These are phyloP conservation scores for Lignosus rhinocerotis DNA, from an alignment of 1,284 basidiomycete species.

Conservation along the genomic window DNA sequence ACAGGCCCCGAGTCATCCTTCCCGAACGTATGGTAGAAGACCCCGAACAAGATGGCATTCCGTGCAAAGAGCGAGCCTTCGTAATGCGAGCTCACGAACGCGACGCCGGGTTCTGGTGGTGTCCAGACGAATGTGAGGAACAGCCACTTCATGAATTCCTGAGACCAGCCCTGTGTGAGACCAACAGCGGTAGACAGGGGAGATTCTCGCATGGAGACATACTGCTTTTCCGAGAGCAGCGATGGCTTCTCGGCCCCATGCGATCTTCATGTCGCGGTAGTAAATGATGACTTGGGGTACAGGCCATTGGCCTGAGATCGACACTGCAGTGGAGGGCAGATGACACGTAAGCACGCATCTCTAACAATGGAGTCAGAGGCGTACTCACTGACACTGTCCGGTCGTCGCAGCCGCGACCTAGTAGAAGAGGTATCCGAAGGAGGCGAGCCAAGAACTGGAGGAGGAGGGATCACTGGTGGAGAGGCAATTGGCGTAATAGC, in stretches of 20 bases:
- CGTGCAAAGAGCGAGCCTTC: constrained; percentile 7
- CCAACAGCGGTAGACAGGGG: background rate
- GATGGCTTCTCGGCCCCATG: constrained; percentile 13
- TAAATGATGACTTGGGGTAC: constrained; percentile 14
- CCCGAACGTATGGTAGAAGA: constrained; percentile 10
- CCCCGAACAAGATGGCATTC: constrained; percentile 6
- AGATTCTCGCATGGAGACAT: background rate
- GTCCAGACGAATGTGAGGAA: constrained; percentile 9
- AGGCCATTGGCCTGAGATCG: constrained; percentile 6
- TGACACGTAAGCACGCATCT: background rate
- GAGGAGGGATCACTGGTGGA: background rate
- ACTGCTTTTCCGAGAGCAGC: constrained; percentile 7
- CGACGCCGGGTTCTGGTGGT: constrained; percentile 1
- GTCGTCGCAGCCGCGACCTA: background rate
- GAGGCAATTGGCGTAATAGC: background rate
- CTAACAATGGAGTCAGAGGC: background rate
- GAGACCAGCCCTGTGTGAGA: background rate
- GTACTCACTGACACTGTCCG: constrained; percentile 1
- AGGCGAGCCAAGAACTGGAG: background rate
- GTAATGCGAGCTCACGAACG: constrained; percentile 5
- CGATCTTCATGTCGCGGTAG: constrained; percentile 11
- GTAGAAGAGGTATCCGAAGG: background rate
- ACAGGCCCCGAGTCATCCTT: constrained; percentile 10
- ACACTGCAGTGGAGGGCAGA: background rate
- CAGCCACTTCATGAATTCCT: constrained; percentile 9